Evolutionary conservation across 495 filamentous ascomycete genomes (phyloP).

Genomic region (Cercophora samala): DNA sequence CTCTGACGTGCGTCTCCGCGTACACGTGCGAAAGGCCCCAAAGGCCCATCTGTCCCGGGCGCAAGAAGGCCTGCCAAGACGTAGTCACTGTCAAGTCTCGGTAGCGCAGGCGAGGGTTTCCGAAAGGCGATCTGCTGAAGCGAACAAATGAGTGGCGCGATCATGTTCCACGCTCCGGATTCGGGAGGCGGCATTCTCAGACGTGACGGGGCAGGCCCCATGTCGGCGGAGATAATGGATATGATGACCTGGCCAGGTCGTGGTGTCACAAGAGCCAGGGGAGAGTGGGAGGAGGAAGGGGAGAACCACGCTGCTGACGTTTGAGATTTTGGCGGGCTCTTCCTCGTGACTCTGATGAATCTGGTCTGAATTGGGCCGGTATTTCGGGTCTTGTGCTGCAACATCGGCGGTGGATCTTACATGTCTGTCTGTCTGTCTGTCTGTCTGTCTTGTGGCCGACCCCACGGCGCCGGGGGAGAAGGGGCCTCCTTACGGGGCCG

Average conservation of each 20-base stretch:
- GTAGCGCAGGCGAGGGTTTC: constrained; percentile 10
- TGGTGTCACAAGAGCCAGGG: constrained; percentile 16
- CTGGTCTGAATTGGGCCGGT: constrained; percentile 17
- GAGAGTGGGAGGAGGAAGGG: constrained; percentile 10
- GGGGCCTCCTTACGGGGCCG: constrained; percentile 2
- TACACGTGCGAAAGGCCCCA: constrained; percentile 11
- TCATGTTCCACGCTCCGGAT: constrained; percentile 23
- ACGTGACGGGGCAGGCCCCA: constrained; percentile 14
- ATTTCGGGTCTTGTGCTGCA: constrained; percentile 4
- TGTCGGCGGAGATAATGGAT: constrained; percentile 23
- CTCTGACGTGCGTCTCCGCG: constrained; percentile 7
- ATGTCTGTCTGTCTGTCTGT: not conserved
- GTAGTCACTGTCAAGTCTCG: constrained; percentile 9
- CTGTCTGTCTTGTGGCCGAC: not conserved
- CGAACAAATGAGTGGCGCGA: constrained; percentile 18
- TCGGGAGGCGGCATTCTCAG: constrained; percentile 21
- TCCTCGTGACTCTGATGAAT: constrained; percentile 16
- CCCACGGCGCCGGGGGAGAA: not conserved
- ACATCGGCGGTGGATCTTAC: not conserved
- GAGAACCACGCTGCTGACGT: no score
- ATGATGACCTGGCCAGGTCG: constrained; percentile 20
- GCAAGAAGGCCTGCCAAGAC: not conserved
- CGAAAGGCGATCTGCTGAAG: constrained; percentile 18
- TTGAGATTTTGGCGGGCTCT: not conserved
- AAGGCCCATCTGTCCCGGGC: not conserved